Evolutionary conservation across 139 green algal genomes (phyloP), one percentile per base, ranked within the genome.

Genomic region (Marvania coccoides): DNA sequence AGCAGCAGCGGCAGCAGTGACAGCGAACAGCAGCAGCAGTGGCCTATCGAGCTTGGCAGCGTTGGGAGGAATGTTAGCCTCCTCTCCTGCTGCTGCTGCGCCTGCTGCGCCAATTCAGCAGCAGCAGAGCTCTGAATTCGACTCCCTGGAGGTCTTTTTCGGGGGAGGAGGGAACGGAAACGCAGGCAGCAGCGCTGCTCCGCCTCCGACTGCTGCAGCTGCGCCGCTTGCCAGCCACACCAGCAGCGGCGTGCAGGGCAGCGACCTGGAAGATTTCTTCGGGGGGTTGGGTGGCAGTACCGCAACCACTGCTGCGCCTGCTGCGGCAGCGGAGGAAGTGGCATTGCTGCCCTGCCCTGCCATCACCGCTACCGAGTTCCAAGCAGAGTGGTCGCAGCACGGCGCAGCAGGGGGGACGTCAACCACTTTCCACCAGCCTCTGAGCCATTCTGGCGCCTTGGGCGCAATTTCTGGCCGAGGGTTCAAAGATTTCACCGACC

Each of bases 401-500:
- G 48, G 48, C 42, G 19, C 19, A n/a, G n/a, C n/a, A n/a, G n/a
- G n/a, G n/a, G n/a, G n/a, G n/a, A n/a, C n/a, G n/a, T n/a, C n/a
- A n/a, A n/a, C 19, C 42, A 51, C 42, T n/a, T 59, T 59, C 37
- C 10, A 59, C 9, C 9, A 28, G 28, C 6, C 28, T 15, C 23
- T 63, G 8, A 15, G 46, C 23, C 28, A 12, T 38, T 8, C 46
- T 15, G 15, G 6, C 23, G 12, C 55, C 9, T 9, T 63, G 12
- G 15, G 14, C 6, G 15, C 34, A n/a, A n/a, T n/a, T n/a, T n/a
- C n/a, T n/a, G n/a, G n/a, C 24, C 14, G 40, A 10, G 24, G 23
- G 3, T 34, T 62, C 12, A 47, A 63, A 65, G 65, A 74, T 36
- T 78, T 78, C 60, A 66, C 37, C 6, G 46, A 47, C 1, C 71